phyloP scores from a whole-genome alignment of 2,329 filamentous ascomycete species.

The Chaetomium strumarium region DNA sequence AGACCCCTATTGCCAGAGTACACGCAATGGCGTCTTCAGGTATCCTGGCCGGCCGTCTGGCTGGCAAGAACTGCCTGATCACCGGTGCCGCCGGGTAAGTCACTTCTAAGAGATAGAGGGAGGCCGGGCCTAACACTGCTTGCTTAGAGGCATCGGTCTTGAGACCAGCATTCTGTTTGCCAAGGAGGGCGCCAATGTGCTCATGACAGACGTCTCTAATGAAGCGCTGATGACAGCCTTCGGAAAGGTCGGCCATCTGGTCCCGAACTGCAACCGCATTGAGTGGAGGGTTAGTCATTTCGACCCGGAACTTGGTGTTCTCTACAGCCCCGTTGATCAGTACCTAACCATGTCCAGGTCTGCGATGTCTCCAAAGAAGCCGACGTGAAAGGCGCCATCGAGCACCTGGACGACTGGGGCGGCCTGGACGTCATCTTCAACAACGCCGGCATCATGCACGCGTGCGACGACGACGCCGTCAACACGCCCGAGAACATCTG shows the following conservation, averaged over 20 bases:
- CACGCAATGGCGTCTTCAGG: slow-evolving; percentile 8
- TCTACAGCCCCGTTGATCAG: not conserved
- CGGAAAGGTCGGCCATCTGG: slow-evolving; percentile 67
- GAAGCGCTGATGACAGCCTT: slow-evolving; percentile 68
- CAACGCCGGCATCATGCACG: slow-evolving; percentile 97
- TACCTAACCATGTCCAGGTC: slow-evolving; percentile 28
- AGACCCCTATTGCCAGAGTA: no score
- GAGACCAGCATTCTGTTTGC: slow-evolving; percentile 88
- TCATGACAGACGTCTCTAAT: slow-evolving; percentile 80
- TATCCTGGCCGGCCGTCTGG: slow-evolving; percentile 40
- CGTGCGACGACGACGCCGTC: slow-evolving; percentile 70
- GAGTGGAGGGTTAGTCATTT: slow-evolving; percentile 47
- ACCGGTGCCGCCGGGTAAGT: slow-evolving; percentile 81
- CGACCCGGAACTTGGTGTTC: not conserved
- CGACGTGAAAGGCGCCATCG: slow-evolving; percentile 69
- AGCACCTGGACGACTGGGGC: slow-evolving; percentile 73
- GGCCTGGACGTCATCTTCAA: slow-evolving; percentile 93
- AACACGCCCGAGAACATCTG: slow-evolving; percentile 85
- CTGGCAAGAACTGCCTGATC: slow-evolving; percentile 62
- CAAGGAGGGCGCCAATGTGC: slow-evolving; percentile 77
- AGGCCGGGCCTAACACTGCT: slow-evolving; percentile 11
- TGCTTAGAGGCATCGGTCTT: slow-evolving; percentile 77
- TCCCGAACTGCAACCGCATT: slow-evolving; percentile 54
- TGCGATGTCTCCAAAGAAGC: slow-evolving; percentile 81
- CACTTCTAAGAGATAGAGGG: not conserved